phyloP scores from a whole-genome alignment of 345 rosid genomes.

The Melaleuca alternifolia region DNA sequence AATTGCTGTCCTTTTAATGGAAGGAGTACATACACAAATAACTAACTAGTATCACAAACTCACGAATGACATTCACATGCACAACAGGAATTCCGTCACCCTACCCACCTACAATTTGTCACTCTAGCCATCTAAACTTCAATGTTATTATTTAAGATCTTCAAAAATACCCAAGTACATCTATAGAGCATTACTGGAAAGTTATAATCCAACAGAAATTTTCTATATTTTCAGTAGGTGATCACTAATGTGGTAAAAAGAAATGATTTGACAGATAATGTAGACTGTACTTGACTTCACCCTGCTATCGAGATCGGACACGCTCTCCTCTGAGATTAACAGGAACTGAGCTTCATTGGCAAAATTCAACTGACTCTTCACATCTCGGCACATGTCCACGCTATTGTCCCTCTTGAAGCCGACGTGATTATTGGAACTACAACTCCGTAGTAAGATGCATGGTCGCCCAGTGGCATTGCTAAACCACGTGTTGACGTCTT shows the following conservation, averaged over 20 bases:
- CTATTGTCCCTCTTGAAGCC: conserved; percentile 26
- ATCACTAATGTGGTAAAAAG: not conserved
- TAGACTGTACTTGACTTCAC: conserved; percentile 36
- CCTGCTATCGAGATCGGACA: conserved; percentile 62
- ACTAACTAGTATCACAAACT: not conserved
- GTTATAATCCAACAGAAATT: not conserved
- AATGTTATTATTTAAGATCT: not conserved
- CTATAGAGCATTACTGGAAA: not conserved
- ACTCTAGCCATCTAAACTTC: not conserved
- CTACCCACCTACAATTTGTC: not conserved
- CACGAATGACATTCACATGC: not conserved
- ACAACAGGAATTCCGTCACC: not conserved
- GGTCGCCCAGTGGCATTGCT: conserved; percentile 64
- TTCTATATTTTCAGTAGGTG: not conserved
- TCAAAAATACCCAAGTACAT: not conserved
- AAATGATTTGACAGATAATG: not conserved
- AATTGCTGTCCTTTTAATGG: not conserved
- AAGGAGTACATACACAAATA: not conserved
- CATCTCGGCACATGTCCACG: conserved; percentile 49
- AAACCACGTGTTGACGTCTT: conserved; percentile 67
- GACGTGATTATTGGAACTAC: conserved; percentile 18
- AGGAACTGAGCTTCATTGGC: conserved; percentile 90
- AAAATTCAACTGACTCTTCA: conserved; percentile 52
- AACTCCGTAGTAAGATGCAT: conserved; percentile 48
- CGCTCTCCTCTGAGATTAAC: conserved; percentile 73